These are phyloP conservation scores for Pichia sp. DNA, from an alignment of 1,139 yeast genomes.

Conservation along the genomic window DNA sequence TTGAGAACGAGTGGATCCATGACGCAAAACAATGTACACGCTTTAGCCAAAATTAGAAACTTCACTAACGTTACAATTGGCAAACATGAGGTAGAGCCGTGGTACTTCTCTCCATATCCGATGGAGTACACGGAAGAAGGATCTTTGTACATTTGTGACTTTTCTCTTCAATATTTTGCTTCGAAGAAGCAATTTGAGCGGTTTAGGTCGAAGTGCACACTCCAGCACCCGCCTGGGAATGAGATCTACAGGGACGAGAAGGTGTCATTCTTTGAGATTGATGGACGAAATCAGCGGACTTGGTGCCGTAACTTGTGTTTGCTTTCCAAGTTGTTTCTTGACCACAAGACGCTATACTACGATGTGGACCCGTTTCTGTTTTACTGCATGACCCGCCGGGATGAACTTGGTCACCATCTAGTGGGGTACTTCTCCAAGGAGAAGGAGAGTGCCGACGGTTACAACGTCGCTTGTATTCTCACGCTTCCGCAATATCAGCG, in stretches of 20 bases:
- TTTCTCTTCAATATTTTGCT: constrained; percentile 82
- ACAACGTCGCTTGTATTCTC: constrained; percentile 93
- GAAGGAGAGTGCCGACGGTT: constrained; percentile 92
- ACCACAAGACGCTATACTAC: constrained; percentile 90
- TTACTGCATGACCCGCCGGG: constrained; percentile 88
- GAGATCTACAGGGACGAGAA: constrained; percentile 87
- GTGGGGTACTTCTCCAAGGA: constrained; percentile 97
- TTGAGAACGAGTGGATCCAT: constrained; percentile 91
- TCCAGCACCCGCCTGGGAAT: constrained; percentile 96
- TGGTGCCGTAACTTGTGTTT: constrained; percentile 96
- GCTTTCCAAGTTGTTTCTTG: constrained; percentile 79
- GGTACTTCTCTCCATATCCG: constrained; percentile 99
- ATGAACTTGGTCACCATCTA: constrained; percentile 85
- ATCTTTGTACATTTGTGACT: constrained; percentile 83
- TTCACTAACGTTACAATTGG: constrained; percentile 75
- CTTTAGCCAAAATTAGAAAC: constrained; percentile 87
- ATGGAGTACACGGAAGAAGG: constrained; percentile 90
- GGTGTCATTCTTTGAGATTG: constrained; percentile 88
- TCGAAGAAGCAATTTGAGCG: constrained; percentile 88
- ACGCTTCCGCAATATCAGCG: constrained; percentile 95
- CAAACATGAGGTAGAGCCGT: constrained; percentile 88
- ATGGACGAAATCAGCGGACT: constrained; percentile 89
- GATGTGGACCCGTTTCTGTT: constrained; percentile 97
- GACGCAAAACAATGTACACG: constrained; percentile 74
- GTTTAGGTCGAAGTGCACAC: constrained; percentile 76